Evolutionary conservation across 345 rosid genomes (phyloP), one percentile per base, ranked within the genome.

Genomic region (Brassica rapa): DNA sequence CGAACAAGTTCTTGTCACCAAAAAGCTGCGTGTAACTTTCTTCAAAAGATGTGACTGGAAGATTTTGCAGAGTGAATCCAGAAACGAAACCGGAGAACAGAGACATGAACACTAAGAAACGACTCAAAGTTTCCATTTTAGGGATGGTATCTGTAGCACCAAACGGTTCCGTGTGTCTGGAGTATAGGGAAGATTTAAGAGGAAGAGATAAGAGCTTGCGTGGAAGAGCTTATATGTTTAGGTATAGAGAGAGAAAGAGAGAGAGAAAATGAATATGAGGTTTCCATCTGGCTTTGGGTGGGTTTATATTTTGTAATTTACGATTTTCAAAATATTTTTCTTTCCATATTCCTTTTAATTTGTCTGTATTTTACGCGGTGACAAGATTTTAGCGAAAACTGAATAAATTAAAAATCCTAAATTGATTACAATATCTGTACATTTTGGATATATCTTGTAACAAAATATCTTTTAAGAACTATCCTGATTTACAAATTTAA

Each of bases 21-120:
- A 95, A 95, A 72, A 95, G 89, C 33, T 93, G 97, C 27, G 85
- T 77, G 79, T 95, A 95, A 1, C 98, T 93, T 86, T 95, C 99
- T 71, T 95, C 99, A 67, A 95, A 95, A 30, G 94, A 81, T 11
- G 85, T 67, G 35, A 90, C 30, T 37, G 98, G 96, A 43, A 89
- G 76, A 19, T 73, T 80, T 51, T 74, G 71, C 23, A 77, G 73
- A 80, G 86, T 82, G 25, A 80, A 57, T 80, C 97, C 98, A 78
- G 87, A 86, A 78, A 57, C 93, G 64, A 83, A 60, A 80, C 84
- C 85, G 62, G 82, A 79, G 7, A 84, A 71, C 46, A 83, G 68
- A 77, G 81, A 78, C 72, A 75, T 56, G 62, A 77, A 83, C 24
- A 81, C 49, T 3, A 93, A 62, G 41, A 83, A 75, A 82, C 79